Conservation (phyloP, 2,329 filamentous ascomycete species). For the Spiromastix sp. region DNA sequence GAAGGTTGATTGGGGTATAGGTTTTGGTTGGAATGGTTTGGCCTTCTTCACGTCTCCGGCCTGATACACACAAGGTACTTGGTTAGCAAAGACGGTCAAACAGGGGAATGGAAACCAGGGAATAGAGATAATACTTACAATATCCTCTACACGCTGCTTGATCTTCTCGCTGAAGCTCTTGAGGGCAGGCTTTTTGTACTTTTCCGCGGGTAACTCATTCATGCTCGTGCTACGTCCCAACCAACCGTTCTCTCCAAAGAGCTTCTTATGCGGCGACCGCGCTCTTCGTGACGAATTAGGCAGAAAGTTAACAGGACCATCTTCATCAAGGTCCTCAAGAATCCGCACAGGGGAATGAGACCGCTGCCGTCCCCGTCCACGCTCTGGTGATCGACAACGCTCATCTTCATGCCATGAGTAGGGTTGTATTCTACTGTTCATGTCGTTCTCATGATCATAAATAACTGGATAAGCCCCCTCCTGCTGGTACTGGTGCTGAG, state of each 20-base stretch:
- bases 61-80: conserved; percentile 8
- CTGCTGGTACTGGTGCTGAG: conserved; percentile 2
- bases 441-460: conserved; percentile 3
- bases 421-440: conserved; percentile 2
- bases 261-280: conserved; percentile 28
- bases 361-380: conserved; percentile 6
- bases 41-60: conserved; percentile 18
- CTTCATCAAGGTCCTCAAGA: conserved; percentile 17
- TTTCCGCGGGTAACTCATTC: conserved; percentile 17
- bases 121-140: conserved; percentile 19
- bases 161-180: conserved; percentile 28
- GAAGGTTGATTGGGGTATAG: conserved; percentile 16
- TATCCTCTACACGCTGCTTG: conserved; percentile 27
- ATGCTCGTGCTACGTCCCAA: conserved; percentile 26
- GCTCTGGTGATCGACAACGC: conserved; percentile 4
- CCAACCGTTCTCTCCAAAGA: conserved; percentile 34
- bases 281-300: conserved; percentile 13
- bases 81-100: not conserved
- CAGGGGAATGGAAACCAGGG: too few species aligned
- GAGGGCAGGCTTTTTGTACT: conserved; percentile 21
- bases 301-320: conserved; percentile 10
- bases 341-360: conserved; percentile 15
- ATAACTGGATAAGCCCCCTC: conserved; percentile 1
- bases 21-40: conserved; percentile 11
- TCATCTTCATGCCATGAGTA: conserved; percentile 5